Conservation (phyloP, 371 early-diverging fungal species). For the Rhizomucor pusillus region DNA sequence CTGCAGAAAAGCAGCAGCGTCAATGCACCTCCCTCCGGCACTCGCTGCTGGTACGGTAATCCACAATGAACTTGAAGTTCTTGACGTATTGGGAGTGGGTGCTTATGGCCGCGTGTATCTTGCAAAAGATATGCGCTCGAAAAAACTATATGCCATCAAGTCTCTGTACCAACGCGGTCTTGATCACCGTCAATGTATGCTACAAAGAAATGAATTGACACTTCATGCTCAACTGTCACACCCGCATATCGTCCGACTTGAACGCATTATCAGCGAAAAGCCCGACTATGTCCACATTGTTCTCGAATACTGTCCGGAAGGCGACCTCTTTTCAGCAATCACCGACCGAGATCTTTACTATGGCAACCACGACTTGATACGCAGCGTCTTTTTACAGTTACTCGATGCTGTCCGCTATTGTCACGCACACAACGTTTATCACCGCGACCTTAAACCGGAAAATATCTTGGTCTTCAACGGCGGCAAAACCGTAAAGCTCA, state of each 20-base stretch:
- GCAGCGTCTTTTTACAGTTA: constrained; percentile 54
- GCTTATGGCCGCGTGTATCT: constrained; percentile 73
- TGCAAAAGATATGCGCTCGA: constrained; percentile 40
- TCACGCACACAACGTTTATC: constrained; percentile 56
- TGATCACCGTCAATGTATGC: constrained; percentile 44
- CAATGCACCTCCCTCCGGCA: constrained; percentile 3
- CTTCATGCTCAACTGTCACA: constrained; percentile 68
- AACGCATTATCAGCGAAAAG: constrained; percentile 55
- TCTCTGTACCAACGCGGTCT: constrained; percentile 55
- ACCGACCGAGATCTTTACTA: constrained; percentile 52
- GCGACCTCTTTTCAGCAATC: constrained; percentile 67
- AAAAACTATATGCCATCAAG: constrained; percentile 62
- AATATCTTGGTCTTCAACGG: constrained; percentile 55
- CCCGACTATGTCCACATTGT: constrained; percentile 62
- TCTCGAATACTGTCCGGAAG: constrained; percentile 68
- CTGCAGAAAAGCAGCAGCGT: neutral
- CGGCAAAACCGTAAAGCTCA: constrained; percentile 68
- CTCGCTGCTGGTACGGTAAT: constrained; percentile 31
- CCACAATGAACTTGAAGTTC: constrained; percentile 29
- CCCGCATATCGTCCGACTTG: constrained; percentile 66
- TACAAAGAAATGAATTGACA: constrained; percentile 66
- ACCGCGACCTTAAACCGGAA: constrained; percentile 80
- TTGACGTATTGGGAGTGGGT: constrained; percentile 63
- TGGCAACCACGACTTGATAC: constrained; percentile 45
- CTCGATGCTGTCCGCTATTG: constrained; percentile 55